phyloP scores from a whole-genome alignment of 208 protist genomes.

The Crithidia sp. region DNA sequence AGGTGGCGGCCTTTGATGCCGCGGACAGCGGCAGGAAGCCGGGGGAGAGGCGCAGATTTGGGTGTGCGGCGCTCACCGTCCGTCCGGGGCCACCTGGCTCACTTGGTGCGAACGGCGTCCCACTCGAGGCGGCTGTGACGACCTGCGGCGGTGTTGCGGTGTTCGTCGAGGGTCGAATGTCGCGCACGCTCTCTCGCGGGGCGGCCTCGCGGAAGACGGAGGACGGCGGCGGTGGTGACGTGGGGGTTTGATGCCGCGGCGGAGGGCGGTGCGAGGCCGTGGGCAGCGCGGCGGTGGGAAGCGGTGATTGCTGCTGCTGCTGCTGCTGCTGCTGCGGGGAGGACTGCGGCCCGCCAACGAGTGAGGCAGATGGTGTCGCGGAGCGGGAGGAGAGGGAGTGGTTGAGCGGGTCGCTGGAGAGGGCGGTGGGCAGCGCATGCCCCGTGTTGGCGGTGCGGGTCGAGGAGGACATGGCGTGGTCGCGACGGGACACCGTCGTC shows the following conservation, averaged over 20 bases:
- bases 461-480: not conserved
- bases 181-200: conserved; percentile 2
- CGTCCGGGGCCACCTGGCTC: conserved; percentile 18
- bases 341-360: not conserved
- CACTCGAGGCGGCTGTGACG: conserved; percentile 12
- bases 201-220: conserved; percentile 15
- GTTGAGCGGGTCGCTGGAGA: conserved; percentile 1
- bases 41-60: conserved; percentile 1
- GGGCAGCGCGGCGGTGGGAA: not conserved
- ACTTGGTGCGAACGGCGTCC: conserved; percentile 5
- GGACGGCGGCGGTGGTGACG: conserved; percentile 7
- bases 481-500: conserved; percentile 1
- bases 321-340: not conserved
- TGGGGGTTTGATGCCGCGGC: conserved; percentile 6
- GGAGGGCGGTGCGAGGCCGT: not conserved
- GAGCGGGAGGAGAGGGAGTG: conserved; percentile 1
- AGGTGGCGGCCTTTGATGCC: not conserved
- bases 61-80: not conserved
- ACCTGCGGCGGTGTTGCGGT: conserved; percentile 2
- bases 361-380: not conserved
- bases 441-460: not conserved
- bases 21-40: not conserved
- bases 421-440: not conserved
- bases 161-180: not conserved
- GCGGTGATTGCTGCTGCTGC: not conserved